Conservation (phyloP, 805 yeast species). For the Scheffersomyces stipitis region DNA sequence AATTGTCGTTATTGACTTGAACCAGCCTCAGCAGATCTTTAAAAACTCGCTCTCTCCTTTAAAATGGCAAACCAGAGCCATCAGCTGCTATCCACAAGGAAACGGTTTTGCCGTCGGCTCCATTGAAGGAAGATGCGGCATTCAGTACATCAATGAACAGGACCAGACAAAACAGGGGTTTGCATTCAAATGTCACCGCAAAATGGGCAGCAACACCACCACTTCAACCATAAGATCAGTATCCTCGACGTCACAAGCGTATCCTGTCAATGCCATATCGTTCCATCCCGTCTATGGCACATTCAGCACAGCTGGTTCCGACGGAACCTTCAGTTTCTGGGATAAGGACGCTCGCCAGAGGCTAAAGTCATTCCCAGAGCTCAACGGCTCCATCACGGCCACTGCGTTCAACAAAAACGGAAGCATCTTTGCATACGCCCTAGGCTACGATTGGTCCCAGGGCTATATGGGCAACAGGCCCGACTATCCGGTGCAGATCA, state of each 20-base stretch:
- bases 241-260: conserved; percentile 59
- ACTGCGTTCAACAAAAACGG: conserved; percentile 84
- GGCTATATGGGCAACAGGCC: conserved; percentile 78
- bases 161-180: conserved; percentile 74
- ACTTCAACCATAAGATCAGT: conserved; percentile 26
- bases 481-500: conserved; percentile 71
- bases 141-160: conserved; percentile 84
- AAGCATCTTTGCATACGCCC: conserved; percentile 81
- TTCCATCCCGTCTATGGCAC: conserved; percentile 93
- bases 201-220: conserved; percentile 47
- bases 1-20: conserved; percentile 71
- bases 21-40: conserved; percentile 79
- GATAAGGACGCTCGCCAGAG: conserved; percentile 91
- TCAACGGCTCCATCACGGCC: conserved; percentile 68
- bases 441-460: conserved; percentile 94
- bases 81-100: conserved; percentile 86
- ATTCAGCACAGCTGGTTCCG: conserved; percentile 90
- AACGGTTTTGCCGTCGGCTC: conserved; percentile 92
- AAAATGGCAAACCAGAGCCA: conserved; percentile 83
- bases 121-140: conserved; percentile 93
- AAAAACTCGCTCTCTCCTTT: conserved; percentile 73
- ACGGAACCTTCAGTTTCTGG: conserved; percentile 94
- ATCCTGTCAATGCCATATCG: conserved; percentile 73
- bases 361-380: conserved; percentile 72
- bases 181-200: conserved; percentile 94